Evolutionary conservation across 2,329 filamentous ascomycete genomes (phyloP).

Genomic region (Calcarisporium arbuscula): DNA sequence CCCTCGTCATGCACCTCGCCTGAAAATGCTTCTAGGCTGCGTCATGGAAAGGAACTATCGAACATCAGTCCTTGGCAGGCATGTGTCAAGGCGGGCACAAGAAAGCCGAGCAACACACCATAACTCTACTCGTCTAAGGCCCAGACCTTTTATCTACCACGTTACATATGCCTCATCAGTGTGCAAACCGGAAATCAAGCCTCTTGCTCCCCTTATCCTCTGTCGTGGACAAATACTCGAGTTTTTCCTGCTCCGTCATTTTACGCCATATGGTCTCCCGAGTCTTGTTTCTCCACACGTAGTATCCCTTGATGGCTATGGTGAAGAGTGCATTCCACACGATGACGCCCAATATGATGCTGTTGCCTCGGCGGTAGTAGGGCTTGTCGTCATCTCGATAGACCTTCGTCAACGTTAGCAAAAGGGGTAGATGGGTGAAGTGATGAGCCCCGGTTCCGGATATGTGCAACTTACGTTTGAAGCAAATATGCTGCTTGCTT

Average conservation of each 20-base stretch:
- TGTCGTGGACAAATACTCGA: constrained; percentile 41
- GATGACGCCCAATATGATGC: constrained; percentile 40
- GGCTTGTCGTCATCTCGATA: constrained; percentile 42
- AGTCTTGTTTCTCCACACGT: constrained; percentile 39
- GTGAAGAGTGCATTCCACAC: constrained; percentile 41
- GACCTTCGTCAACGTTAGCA: background rate
- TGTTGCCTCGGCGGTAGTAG: constrained; percentile 44
- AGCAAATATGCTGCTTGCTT: constrained; percentile 35
- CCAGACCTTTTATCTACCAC: too few relatives aligned
- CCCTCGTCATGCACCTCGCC: too few relatives aligned
- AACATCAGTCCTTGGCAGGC: too few relatives aligned
- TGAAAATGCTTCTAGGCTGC: too few relatives aligned
- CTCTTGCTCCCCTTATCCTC: constrained; percentile 48
- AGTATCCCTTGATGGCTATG: constrained; percentile 38
- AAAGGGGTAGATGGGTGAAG: background rate
- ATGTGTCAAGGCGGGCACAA: too few relatives aligned
- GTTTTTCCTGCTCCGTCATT: constrained; percentile 37
- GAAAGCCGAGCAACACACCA: too few relatives aligned
- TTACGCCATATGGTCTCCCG: constrained; percentile 36
- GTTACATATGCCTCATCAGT: too few relatives aligned
- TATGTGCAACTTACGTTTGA: too few relatives aligned
- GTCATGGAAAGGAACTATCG: too few relatives aligned
- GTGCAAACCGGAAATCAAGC: constrained; percentile 47
- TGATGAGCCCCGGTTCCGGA: constrained; percentile 27
- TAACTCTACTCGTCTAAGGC: too few relatives aligned